These are phyloP conservation scores for Aspergillus tanneri DNA, from an alignment of 2,329 filamentous ascomycete species.

Conservation along the genomic window DNA sequence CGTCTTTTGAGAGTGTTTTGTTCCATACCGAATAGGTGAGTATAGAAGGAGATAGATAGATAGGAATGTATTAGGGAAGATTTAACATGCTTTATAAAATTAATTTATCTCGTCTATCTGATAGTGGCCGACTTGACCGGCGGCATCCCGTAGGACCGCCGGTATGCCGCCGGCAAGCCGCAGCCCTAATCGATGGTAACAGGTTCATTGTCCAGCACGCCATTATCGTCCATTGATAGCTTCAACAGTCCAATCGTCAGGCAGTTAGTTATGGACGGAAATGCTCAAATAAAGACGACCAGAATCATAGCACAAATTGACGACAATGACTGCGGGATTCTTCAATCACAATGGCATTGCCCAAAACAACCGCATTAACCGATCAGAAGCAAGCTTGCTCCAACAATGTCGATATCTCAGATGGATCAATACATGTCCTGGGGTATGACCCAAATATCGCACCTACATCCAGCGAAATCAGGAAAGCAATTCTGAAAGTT, in stretches of 20 bases:
- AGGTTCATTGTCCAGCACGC: background rate
- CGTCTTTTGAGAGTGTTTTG: conserved; percentile 46
- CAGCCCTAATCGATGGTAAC: background rate
- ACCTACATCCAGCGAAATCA: background rate
- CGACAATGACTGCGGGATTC: too few relatives aligned
- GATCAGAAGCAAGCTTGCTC: too few relatives aligned
- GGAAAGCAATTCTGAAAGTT: conserved; percentile 1
- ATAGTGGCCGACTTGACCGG: background rate
- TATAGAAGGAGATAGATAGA: too few relatives aligned
- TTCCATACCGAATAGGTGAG: conserved; percentile 34
- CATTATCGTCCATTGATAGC: background rate
- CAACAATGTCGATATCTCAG: too few relatives aligned
- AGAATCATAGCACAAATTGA: too few relatives aligned
- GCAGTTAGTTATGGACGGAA: too few relatives aligned
- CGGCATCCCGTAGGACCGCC: background rate
- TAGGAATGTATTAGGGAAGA: too few relatives aligned
- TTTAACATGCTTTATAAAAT: background rate
- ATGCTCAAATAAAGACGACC: too few relatives aligned
- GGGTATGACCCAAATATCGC: background rate
- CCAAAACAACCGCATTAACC: too few relatives aligned
- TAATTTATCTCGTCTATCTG: background rate
- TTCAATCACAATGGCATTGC: too few relatives aligned
- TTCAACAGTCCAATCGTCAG: too few relatives aligned
- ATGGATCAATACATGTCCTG: background rate
- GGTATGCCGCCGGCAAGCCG: background rate